Base-by-base conservation (phyloP, 371 early-diverging fungal genomes). In the Zopfochytrium polystomum region DNA sequence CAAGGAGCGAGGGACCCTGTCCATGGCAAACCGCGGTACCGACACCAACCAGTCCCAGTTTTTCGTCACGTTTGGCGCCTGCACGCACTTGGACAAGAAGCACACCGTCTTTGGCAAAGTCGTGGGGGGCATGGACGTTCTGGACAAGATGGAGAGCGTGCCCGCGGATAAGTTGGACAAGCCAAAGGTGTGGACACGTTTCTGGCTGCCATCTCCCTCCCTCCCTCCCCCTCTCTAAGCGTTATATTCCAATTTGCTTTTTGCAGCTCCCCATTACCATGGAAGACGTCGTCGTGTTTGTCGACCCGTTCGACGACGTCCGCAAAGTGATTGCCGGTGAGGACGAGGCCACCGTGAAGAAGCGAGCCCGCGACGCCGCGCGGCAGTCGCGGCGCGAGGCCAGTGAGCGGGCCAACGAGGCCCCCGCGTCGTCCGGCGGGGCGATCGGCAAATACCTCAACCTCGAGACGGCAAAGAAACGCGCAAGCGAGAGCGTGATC, bases 21-120 rank as follows among this genome's bases (percentile, higher is more conserved):
- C 85, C 55, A 91, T 92, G 92, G 94, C 94, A 3, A 93, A 93
- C 71, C 71, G 85, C 52, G 98, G 98, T 57, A 81, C 91, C 63
- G 80, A 85, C 65, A 87, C 95, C 52, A 88, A 90, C 62, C 77
- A 83, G 48, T 89, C 91, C 23, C 90, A 98, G 84, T 92, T 95
- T 92, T 93, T 91, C 64, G 86, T 93, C 55, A 91, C 93, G 0
- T 91, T 82, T 73, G 73, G 83, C 26, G 82, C 90, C 2, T 85
- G 88, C 61, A 78, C 75, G 7, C 93, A 93, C 74, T 73, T 98
- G 46, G 92, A 98, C 74, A 80, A 85, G 29, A 90, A 91, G 66
- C 96, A 98, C 73, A 90, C 95, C 0, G 84, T 96, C 3, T 87
- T 78, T 71, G 79, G 79, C 1, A 78, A 74, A 50, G 55, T 96